Evolutionary conservation across 257 asterid species (phyloP).

Genomic region (Solanum infundibuliforme): DNA sequence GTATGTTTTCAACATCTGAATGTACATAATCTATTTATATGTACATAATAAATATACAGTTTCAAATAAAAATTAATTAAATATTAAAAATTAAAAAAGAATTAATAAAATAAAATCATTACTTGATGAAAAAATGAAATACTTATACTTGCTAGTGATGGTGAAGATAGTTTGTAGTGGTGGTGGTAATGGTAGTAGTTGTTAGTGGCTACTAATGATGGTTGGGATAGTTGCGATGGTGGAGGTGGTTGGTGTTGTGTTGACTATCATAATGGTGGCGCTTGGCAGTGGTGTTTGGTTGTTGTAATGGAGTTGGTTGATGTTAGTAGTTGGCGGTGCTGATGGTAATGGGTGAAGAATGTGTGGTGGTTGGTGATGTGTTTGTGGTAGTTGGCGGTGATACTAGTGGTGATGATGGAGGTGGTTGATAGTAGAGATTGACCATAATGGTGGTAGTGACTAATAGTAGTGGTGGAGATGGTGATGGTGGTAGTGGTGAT

Average conservation of each 20-base stretch:
- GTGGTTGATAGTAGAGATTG: background rate
- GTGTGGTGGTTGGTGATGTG: background rate
- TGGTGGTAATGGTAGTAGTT: background rate
- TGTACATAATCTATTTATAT: background rate
- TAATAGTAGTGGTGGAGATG: background rate
- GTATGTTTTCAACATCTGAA: background rate
- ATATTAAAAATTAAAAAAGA: background rate
- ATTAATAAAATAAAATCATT: background rate
- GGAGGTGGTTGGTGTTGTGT: background rate
- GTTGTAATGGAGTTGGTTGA: background rate
- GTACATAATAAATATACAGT: background rate
- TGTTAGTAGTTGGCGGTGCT: background rate
- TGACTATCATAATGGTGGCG: background rate
- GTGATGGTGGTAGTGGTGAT: background rate
- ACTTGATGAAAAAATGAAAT: background rate
- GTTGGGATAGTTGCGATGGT: background rate
- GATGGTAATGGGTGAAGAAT: background rate
- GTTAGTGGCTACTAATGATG: background rate
- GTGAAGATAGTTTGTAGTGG: background rate
- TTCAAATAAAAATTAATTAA: no score
- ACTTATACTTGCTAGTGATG: background rate
- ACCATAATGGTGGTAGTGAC: background rate
- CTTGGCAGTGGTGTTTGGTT: background rate
- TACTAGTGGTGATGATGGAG: background rate
- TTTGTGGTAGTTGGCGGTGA: background rate